Evolutionary conservation across 2,329 filamentous ascomycete genomes (phyloP), one percentile per base, ranked within the genome.

Genomic region (Venturia effusa): DNA sequence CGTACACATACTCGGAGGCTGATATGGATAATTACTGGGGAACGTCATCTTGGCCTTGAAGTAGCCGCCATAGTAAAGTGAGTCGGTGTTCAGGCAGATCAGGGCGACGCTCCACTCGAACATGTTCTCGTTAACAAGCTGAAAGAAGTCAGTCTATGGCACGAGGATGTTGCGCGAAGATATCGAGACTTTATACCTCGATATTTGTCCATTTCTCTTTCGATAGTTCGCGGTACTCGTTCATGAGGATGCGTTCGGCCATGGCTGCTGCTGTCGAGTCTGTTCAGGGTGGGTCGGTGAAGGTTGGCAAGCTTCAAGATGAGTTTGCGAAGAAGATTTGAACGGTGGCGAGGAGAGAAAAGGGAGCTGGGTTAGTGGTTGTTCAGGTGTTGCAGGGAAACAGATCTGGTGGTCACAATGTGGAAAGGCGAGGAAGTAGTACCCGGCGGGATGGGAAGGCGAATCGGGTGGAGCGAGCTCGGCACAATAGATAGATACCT

Each of bases 121-220:
- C 67, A 97, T 85, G 73, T 94, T 91, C n/a, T 87, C 83, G 70
- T 92, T 84, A 68, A 91, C 84, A 41, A 92, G 81, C 84, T 94
- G 59, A 11, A 39, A 15, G n/a, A 45, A 39, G 61, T 57, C 45
- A 55, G 61, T 59, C 8, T 15, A 45, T 39, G 43, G 45, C 19
- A 2, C 22, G 17, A 7, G 48, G 27, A 39, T 22, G 32, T 11
- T 30, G n/a, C 19, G 7, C 10, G 15, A 8, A 37, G 8, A 7
- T 51, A 71, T 24, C 27, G 41, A 39, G 43, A n/a, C 8, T 41
- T 17, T 83, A 67, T 76, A 92, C 89, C 74, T 95, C 89, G 68
- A 97, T 90, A 70, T 93, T 85, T 22, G 96, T 88, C 93, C 93
- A 99, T 74, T 90, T 91, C 81, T 97, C 92, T 75, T 94, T 92